These are phyloP conservation scores for Russula olivacea DNA, from an alignment of 768 basidiomycete genomes.

Conservation along the genomic window DNA sequence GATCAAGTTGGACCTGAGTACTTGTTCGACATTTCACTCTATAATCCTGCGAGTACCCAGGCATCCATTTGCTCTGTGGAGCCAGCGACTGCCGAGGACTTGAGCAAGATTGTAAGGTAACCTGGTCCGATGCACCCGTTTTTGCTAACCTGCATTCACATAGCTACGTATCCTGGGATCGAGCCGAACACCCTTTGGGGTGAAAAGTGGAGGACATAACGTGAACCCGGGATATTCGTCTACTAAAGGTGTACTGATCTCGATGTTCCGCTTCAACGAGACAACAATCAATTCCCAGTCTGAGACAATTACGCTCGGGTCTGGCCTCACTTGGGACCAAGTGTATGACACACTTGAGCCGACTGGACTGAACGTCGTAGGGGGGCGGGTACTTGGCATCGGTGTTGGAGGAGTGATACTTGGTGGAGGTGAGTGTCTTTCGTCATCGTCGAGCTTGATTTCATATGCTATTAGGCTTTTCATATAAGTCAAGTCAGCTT, in stretches of 20 bases:
- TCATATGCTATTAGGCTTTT: conserved; percentile 27
- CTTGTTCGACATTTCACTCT: neutral
- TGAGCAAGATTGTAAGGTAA: conserved; percentile 15
- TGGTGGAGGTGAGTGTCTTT: conserved; percentile 24
- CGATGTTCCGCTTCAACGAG: conserved; percentile 26
- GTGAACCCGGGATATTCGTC: conserved; percentile 27
- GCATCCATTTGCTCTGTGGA: conserved; percentile 24
- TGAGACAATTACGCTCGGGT: conserved; percentile 19
- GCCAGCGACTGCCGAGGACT: conserved; percentile 21
- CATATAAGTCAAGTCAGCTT: conserved; percentile 30
- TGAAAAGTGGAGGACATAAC: conserved; percentile 28
- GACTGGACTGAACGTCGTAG: conserved; percentile 24
- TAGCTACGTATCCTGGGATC: conserved; percentile 19
- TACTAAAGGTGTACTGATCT: conserved; percentile 28
- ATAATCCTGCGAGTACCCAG: neutral
- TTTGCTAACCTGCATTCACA: neutral
- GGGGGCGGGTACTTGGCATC: conserved; percentile 25
- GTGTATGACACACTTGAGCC: conserved; percentile 23
- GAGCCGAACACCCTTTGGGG: neutral
- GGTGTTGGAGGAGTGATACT: conserved; percentile 27
- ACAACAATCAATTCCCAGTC: neutral
- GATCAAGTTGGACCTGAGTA: conserved; percentile 15
- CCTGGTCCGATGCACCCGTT: neutral
- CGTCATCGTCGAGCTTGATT: neutral
- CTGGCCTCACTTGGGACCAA: conserved; percentile 29